These are phyloP conservation scores for Cicer bijugum DNA, from an alignment of 306 rosid species.

Conservation along the genomic window DNA sequence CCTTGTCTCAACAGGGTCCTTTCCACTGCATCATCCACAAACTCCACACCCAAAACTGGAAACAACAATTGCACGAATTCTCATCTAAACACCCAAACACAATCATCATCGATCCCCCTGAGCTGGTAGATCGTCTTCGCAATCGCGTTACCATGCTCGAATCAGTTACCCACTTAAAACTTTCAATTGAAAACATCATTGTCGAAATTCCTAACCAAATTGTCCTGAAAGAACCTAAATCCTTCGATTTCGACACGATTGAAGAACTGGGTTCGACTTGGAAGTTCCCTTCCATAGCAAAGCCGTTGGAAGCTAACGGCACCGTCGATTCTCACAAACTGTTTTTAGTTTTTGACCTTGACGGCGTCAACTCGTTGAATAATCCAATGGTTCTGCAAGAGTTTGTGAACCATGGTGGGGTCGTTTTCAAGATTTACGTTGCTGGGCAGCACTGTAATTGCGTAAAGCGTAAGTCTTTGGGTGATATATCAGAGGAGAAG, in stretches of 20 bases:
- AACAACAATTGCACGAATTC: conserved; percentile 41
- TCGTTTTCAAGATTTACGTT: conserved; percentile 70
- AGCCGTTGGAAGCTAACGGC: conserved; percentile 51
- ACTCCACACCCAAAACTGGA: conserved; percentile 40
- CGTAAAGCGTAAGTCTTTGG: conserved; percentile 65
- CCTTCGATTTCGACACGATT: background rate
- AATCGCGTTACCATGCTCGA: conserved; percentile 51
- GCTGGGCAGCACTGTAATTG: conserved; percentile 58
- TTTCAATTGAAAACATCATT: conserved; percentile 15
- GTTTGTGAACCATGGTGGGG: conserved; percentile 78
- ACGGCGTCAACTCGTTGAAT: conserved; percentile 46
- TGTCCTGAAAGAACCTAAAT: conserved; percentile 15
- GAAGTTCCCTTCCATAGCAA: conserved; percentile 46
- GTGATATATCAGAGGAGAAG: conserved; percentile 48
- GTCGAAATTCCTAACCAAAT: conserved; percentile 46
- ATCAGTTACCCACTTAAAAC: background rate
- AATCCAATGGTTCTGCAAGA: conserved; percentile 61
- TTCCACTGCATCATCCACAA: conserved; percentile 57
- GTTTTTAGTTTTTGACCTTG: conserved; percentile 51
- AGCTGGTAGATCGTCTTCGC: conserved; percentile 41
- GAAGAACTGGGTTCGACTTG: conserved; percentile 28
- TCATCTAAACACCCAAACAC: conserved; percentile 31
- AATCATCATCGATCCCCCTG: conserved; percentile 48
- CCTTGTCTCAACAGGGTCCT: conserved; percentile 46
- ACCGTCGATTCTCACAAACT: conserved; percentile 54